phyloP scores from a whole-genome alignment of 768 basidiomycete genomes.

The Hemileccinum impolitum region DNA sequence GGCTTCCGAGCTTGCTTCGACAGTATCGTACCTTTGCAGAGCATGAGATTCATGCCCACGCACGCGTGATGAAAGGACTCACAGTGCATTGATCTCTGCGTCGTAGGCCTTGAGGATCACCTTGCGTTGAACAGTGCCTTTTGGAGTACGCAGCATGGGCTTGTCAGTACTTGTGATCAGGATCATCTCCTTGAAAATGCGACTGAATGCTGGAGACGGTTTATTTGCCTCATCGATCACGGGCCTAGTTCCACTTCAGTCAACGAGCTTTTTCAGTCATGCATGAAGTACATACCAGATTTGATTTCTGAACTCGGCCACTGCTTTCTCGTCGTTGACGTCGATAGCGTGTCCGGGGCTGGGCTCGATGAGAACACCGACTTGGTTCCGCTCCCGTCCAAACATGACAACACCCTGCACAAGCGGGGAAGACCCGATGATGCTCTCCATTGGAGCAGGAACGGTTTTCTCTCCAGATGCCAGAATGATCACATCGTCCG shows the following conservation, averaged over 20 bases:
- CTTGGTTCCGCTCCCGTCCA: conserved; percentile 29
- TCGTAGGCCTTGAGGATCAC: conserved; percentile 38
- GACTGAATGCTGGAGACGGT: conserved; percentile 39
- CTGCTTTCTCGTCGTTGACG: conserved; percentile 1
- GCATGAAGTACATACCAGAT: conserved; percentile 20
- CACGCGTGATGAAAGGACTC: conserved; percentile 1
- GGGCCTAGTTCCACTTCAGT: conserved; percentile 25
- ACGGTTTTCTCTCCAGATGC: conserved; percentile 33
- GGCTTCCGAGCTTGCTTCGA: conserved; percentile 25
- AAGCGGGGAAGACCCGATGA: conserved; percentile 19
- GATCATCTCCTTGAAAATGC: conserved; percentile 54
- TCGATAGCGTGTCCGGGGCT: conserved; percentile 13
- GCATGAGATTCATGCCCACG: background rate
- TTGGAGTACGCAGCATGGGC: conserved; percentile 43
- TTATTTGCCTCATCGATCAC: conserved; percentile 44
- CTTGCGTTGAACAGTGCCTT: conserved; percentile 44
- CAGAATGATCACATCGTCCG: conserved; percentile 33
- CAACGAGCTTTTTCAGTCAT: too few relatives aligned
- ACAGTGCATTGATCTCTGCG: conserved; percentile 47
- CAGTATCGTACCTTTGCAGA: conserved; percentile 28
- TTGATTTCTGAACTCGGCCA: conserved; percentile 13
- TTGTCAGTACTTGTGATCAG: conserved; percentile 39
- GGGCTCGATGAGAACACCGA: conserved; percentile 33
- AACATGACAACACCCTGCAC: conserved; percentile 29
- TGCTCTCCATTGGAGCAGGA: conserved; percentile 30